Conservation (phyloP, 352 stramenopile species). For the Phytophthora sp. region DNA sequence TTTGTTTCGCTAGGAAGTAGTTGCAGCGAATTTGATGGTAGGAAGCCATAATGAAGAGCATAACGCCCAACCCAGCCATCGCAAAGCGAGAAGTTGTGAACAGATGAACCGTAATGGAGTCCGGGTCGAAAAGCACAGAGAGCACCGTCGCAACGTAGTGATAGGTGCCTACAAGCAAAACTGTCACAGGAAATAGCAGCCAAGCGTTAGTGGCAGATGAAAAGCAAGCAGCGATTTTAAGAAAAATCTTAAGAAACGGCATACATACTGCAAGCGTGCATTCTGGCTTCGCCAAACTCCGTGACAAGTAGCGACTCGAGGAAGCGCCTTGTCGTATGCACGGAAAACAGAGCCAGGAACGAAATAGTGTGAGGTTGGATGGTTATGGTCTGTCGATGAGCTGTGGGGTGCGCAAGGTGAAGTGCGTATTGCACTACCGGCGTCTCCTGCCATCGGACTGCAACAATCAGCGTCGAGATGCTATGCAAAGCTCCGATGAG, state of each 20-base stretch:
- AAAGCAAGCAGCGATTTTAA: too few relatives aligned
- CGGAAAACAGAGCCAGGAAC: constrained; percentile 57
- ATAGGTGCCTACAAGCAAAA: constrained; percentile 58
- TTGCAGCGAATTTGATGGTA: constrained; percentile 76
- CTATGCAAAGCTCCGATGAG: constrained; percentile 61
- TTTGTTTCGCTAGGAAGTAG: constrained; percentile 58
- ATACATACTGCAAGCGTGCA: constrained; percentile 57
- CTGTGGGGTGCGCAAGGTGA: constrained; percentile 36
- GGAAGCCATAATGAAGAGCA: constrained; percentile 52
- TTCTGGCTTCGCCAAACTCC: constrained; percentile 67
- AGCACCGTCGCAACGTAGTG: constrained; percentile 68
- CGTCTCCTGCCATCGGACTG: constrained; percentile 39
- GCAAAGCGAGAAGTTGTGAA: constrained; percentile 23
- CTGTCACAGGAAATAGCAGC: constrained; percentile 23
- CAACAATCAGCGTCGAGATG: constrained; percentile 34
- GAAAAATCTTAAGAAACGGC: too few relatives aligned
- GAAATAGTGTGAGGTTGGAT: constrained; percentile 48
- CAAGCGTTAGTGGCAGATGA: constrained; percentile 17
- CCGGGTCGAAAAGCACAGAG: constrained; percentile 52
- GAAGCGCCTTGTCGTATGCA: constrained; percentile 63
- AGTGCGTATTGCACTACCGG: constrained; percentile 42
- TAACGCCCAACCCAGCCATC: constrained; percentile 30
- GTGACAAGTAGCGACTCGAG: constrained; percentile 69
- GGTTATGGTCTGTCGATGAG: constrained; percentile 16
- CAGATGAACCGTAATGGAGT: constrained; percentile 27